These are phyloP conservation scores for Tylopilus sp. DNA, from an alignment of 1,284 basidiomycete species.

Conservation along the genomic window DNA sequence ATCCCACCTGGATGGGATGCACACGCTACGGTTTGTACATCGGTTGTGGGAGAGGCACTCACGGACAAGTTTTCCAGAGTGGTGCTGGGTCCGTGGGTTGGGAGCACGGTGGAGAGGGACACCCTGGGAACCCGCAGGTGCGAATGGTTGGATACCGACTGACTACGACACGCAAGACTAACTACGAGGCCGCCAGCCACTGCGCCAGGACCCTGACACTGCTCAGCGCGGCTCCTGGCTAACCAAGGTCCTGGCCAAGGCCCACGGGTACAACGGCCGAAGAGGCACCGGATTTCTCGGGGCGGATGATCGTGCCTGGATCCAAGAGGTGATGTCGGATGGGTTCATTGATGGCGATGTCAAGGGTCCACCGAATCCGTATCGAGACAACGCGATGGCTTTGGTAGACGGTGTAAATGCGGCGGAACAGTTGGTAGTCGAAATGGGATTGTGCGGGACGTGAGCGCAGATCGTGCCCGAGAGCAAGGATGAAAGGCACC, in stretches of 20 bases:
- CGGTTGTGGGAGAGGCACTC: slow-evolving; percentile 35
- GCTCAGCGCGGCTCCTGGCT: no score
- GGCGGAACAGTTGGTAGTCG: slow-evolving; percentile 53
- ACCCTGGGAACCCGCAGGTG: no score
- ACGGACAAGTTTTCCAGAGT: slow-evolving; percentile 30
- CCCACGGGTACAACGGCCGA: no score
- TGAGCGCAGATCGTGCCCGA: slow-evolving; percentile 66
- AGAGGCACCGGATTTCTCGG: slow-evolving; percentile 31
- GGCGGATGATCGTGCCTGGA: slow-evolving; percentile 29
- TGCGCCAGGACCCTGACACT: no score
- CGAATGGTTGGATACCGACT: no score
- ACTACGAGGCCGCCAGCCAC: no score
- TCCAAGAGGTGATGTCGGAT: slow-evolving; percentile 16
- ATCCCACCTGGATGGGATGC: slow-evolving; percentile 43
- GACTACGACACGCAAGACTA: no score
- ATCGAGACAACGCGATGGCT: slow-evolving; percentile 62
- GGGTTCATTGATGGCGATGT: background rate
- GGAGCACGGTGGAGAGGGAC: no score
- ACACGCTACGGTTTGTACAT: slow-evolving; percentile 35
- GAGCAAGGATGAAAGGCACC: slow-evolving; percentile 25
- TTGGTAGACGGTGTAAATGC: slow-evolving; percentile 54
- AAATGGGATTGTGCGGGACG: slow-evolving; percentile 61
- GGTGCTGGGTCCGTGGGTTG: slow-evolving; percentile 43
- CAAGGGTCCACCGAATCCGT: slow-evolving; percentile 54
- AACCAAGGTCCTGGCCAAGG: no score